Conservation (phyloP, 768 basidiomycete species). For the Tricholoma bakamatsutake region DNA sequence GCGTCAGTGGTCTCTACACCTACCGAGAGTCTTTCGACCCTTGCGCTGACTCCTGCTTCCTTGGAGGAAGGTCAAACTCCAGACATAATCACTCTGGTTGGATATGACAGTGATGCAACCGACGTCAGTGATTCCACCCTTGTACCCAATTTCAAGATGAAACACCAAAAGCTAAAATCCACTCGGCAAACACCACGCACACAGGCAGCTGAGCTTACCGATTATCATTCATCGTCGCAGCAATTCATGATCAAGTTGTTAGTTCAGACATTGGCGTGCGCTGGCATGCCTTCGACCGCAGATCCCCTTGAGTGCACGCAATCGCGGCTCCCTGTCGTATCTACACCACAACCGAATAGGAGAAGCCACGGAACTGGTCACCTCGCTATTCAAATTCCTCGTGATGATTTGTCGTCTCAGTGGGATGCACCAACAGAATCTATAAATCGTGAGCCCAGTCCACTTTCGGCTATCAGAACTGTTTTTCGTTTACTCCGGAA, state of each 20-base stretch:
- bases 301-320: not conserved
- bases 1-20: not conserved
- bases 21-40: not conserved
- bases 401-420: not conserved
- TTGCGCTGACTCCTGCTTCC: not conserved
- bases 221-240: not conserved
- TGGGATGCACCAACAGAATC: not conserved
- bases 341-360: not conserved
- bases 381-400: not conserved
- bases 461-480: not conserved
- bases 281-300: not conserved
- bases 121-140: not conserved
- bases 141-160: not conserved
- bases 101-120: not conserved
- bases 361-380: not conserved
- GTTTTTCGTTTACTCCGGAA: not conserved
- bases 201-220: not conserved
- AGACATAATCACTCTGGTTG: not conserved
- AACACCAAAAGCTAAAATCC: not conserved
- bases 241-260: not conserved
- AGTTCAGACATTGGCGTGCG: not conserved
- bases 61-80: not conserved
- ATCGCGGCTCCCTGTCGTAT: not conserved
- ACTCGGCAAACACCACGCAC: not conserved
- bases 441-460: not conserved